A percentile compares a stretch with the other conserved stretches of the same genome.
Evolutionary conservation across 495 filamentous ascomycete species (phyloP).

Genomic region (Cenococcum geophilum): DNA sequence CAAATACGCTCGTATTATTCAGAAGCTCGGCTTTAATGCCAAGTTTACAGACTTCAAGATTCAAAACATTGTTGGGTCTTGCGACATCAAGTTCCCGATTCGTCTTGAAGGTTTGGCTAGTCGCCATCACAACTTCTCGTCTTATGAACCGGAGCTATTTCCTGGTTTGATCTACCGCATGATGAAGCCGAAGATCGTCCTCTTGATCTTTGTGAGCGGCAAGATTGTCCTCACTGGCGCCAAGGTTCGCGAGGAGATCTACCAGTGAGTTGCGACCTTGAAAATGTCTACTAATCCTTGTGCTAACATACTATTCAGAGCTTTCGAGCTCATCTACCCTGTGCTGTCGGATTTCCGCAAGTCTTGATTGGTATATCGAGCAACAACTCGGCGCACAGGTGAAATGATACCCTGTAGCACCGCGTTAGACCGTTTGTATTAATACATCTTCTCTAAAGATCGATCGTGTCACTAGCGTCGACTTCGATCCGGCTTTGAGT

Average conservation of each 20-base stretch:
- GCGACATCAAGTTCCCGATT: conserved; percentile 99
- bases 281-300: not conserved
- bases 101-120: conserved; percentile 91
- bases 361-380: conserved; percentile 27
- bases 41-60: conserved; percentile 99
- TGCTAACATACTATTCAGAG: conserved; percentile 34
- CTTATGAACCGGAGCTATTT: conserved; percentile 97
- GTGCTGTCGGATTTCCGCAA: conserved; percentile 66
- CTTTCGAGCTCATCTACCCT: conserved; percentile 98
- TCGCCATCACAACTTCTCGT: conserved; percentile 98
- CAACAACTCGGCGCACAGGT: conserved; percentile 3
- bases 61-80: conserved; percentile 98
- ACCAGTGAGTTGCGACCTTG: conserved; percentile 46
- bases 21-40: conserved; percentile 98
- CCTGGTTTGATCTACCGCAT: conserved; percentile 99
- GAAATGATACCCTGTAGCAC: conserved; percentile 3
- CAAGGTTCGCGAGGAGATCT: conserved; percentile 98
- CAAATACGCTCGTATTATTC: conserved; percentile 98
- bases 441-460: not conserved
- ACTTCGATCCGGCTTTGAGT: conserved; percentile 1
- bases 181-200: conserved; percentile 99
- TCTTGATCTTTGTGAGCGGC: conserved; percentile 96
- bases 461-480: conserved; percentile 2
- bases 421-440: conserved; percentile 1
- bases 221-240: conserved; percentile 98